These are phyloP conservation scores for Piromyces finnis DNA, from an alignment of 192 early-diverging fungal genomes.

Conservation along the genomic window DNA sequence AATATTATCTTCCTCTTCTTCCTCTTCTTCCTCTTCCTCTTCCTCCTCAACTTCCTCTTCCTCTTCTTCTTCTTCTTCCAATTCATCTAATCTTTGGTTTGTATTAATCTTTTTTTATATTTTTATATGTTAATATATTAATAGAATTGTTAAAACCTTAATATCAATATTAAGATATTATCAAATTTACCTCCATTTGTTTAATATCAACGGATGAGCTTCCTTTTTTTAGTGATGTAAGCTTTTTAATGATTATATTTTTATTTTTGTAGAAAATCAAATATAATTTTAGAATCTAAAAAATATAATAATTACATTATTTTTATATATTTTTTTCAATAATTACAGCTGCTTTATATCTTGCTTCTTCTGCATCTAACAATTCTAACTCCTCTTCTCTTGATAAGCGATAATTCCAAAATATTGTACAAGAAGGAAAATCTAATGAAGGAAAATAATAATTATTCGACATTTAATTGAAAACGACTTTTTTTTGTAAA, in stretches of 20 bases:
- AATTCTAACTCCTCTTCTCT: background rate
- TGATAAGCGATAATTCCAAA: background rate
- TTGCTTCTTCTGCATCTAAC: background rate
- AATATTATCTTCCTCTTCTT: background rate
- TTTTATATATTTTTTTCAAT: too few species aligned
- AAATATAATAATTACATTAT: too few species aligned
- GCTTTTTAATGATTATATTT: too few species aligned
- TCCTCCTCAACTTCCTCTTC: background rate
- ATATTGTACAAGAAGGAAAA: background rate
- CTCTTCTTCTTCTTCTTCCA: background rate
- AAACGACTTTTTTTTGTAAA: too few species aligned
- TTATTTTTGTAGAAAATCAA: too few species aligned
- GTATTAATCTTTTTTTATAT: too few species aligned
- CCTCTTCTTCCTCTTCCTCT: background rate
- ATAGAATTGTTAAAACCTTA: too few species aligned
- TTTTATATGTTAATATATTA: too few species aligned
- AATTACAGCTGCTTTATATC: background rate
- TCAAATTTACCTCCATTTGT: background rate
- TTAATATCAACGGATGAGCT: background rate
- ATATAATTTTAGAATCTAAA: too few species aligned
- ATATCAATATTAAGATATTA: background rate
- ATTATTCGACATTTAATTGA: background rate
- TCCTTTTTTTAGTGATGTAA: background rate
- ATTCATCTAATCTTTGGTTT: too few species aligned
- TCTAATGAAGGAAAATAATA: background rate